Conservation (phyloP, 305 asterid genomes). For the Fraxinus velutina region DNA sequence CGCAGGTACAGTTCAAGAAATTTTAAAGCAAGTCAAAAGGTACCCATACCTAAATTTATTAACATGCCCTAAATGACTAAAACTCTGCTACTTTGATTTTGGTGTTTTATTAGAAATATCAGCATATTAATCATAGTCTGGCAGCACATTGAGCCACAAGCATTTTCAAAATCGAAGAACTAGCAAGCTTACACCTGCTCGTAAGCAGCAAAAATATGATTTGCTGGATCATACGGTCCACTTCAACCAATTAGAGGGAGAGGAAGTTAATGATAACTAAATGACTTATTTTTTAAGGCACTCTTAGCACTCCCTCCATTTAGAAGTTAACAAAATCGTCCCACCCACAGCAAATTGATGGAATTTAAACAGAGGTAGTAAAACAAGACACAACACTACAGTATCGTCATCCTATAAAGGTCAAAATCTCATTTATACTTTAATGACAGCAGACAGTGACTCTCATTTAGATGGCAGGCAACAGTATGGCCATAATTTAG, state of each 20-base stretch:
- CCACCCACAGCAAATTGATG: not conserved
- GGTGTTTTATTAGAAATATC: not conserved
- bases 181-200: not conserved
- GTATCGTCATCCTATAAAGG: not conserved
- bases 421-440: not conserved
- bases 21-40: not conserved
- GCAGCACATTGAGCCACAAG: not conserved
- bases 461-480: not conserved
- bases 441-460: not conserved
- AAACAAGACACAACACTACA: not conserved
- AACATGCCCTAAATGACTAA: not conserved
- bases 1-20: not conserved
- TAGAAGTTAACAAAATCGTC: not conserved
- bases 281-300: not conserved
- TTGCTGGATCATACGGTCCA: not conserved
- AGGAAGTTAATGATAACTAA: not conserved
- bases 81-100: not conserved
- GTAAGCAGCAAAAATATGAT: not conserved
- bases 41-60: not conserved
- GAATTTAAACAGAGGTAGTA: not conserved
- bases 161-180: not conserved
- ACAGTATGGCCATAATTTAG: not conserved
- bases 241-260: not conserved
- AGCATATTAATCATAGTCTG: not conserved
- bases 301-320: not conserved